A percentile compares a stretch with the other conserved stretches of the same genome.
Conservation (phyloP, 2,329 filamentous ascomycete genomes). For the Teratosphaeria viscida region DNA sequence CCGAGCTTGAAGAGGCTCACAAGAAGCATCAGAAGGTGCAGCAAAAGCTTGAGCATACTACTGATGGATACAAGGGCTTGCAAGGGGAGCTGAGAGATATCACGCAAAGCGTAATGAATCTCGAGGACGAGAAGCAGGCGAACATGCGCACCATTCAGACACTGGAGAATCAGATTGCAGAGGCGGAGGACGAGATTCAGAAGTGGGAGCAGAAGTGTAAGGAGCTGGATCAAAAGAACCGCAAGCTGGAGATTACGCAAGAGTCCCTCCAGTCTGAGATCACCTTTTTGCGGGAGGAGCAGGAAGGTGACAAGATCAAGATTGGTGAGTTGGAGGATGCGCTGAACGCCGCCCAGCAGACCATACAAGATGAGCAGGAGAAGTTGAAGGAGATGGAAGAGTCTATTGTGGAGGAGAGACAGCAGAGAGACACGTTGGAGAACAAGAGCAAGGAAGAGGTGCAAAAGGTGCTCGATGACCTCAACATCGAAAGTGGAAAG, state of each 20-base stretch:
- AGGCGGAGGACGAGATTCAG: constrained; percentile 79
- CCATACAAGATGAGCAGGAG: constrained; percentile 75
- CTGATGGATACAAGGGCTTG: constrained; percentile 81
- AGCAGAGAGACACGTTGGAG: constrained; percentile 77
- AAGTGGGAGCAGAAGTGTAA: constrained; percentile 72
- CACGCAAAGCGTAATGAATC: constrained; percentile 71
- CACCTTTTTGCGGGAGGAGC: constrained; percentile 88
- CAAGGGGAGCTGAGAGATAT: constrained; percentile 90
- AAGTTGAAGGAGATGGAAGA: constrained; percentile 43
- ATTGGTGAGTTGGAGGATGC: constrained; percentile 87
- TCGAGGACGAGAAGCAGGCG: constrained; percentile 80
- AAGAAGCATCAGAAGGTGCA: constrained; percentile 44
- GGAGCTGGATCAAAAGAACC: constrained; percentile 78
- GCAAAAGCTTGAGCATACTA: constrained; percentile 60
- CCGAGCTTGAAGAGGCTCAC: constrained; percentile 40
- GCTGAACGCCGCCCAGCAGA: constrained; percentile 67
- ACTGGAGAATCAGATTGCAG: constrained; percentile 70
- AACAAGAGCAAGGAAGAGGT: constrained; percentile 89
- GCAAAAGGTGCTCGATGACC: constrained; percentile 83
- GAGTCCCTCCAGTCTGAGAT: constrained; percentile 91
- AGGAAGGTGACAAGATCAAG: constrained; percentile 94
- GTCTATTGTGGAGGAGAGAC: constrained; percentile 67
- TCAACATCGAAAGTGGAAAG: constrained; percentile 70
- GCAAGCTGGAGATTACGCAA: constrained; percentile 78
- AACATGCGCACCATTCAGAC: constrained; percentile 70